Conservation (phyloP, 768 basidiomycete species). For the Chalciporus sphaerocephalus region DNA sequence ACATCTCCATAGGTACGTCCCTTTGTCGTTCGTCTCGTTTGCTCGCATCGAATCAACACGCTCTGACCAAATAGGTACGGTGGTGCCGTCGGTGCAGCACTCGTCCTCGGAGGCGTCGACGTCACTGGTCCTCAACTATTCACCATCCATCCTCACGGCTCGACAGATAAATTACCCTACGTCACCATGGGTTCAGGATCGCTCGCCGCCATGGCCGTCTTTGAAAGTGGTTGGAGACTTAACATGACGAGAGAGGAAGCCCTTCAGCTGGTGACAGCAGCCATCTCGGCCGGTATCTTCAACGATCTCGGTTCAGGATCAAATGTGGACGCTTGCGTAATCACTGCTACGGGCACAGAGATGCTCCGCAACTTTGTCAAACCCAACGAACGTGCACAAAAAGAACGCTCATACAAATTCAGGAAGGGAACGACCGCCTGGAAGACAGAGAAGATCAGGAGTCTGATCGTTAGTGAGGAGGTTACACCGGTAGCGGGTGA, state of each 20-base stretch:
- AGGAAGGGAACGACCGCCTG: conserved; percentile 84
- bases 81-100: conserved; percentile 90
- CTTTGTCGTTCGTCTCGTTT: background rate
- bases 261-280: conserved; percentile 74
- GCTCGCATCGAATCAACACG: background rate
- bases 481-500: conserved; percentile 54
- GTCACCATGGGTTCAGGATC: conserved; percentile 98
- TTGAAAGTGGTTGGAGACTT: conserved; percentile 81
- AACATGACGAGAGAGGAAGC: conserved; percentile 82
- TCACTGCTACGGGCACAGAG: conserved; percentile 81
- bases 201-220: conserved; percentile 97
- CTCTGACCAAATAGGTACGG: conserved; percentile 58
- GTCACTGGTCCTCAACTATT: conserved; percentile 90
- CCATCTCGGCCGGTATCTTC: conserved; percentile 95
- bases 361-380: conserved; percentile 92
- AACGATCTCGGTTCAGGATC: conserved; percentile 98
- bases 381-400: conserved; percentile 80
- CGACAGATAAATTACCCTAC: conserved; percentile 96
- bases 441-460: conserved; percentile 75
- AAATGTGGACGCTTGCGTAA: conserved; percentile 97
- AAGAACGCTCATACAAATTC: conserved; percentile 70
- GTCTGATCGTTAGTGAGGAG: conserved; percentile 69
- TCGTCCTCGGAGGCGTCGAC: conserved; percentile 97
- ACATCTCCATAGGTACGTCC: conserved; percentile 77
- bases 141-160: conserved; percentile 94